Conservation (phyloP, 2,329 filamentous ascomycete species). For the Zopfia rhizophila region DNA sequence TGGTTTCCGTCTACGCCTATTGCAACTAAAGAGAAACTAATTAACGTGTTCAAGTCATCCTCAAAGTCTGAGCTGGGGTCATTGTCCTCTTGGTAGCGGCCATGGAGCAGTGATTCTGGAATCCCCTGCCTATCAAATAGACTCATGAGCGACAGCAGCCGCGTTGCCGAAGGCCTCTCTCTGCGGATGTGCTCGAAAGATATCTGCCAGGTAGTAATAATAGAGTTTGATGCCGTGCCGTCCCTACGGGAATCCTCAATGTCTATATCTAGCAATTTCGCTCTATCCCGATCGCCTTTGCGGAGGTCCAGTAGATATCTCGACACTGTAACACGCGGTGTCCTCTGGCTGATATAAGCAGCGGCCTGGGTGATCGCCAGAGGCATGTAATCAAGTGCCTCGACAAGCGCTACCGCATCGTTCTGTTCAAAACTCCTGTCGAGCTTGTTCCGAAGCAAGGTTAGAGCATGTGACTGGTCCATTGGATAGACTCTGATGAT, state of each 20-base stretch:
- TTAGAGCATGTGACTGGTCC: slow-evolving; percentile 22
- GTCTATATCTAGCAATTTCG: slow-evolving; percentile 21
- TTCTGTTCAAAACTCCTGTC: not conserved
- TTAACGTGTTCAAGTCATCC: slow-evolving; percentile 26
- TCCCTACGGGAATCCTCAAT: slow-evolving; percentile 39
- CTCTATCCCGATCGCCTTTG: slow-evolving; percentile 41
- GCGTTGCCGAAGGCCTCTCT: slow-evolving; percentile 40
- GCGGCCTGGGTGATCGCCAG: slow-evolving; percentile 48
- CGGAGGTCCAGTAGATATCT: slow-evolving; percentile 54
- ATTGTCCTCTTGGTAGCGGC: slow-evolving; percentile 2
- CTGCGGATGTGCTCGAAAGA: slow-evolving; percentile 44
- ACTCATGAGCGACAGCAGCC: slow-evolving; percentile 59
- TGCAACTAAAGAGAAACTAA: slow-evolving; percentile 24
- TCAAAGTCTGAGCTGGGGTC: slow-evolving; percentile 22
- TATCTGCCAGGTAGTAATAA: slow-evolving; percentile 48
- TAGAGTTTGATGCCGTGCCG: slow-evolving; percentile 40
- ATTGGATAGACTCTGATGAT: slow-evolving; percentile 24
- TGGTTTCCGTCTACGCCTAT: slow-evolving; percentile 14
- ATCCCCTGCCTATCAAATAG: slow-evolving; percentile 58
- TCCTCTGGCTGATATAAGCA: slow-evolving; percentile 35
- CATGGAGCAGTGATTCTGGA: slow-evolving; percentile 29
- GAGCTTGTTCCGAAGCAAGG: slow-evolving; percentile 21
- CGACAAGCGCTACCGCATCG: slow-evolving; percentile 11
- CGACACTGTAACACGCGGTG: slow-evolving; percentile 12
- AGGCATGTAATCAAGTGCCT: slow-evolving; percentile 40